Evolutionary conservation across 176 grass and related monocot species (phyloP).

Genomic region (Hyparrhenia diplandra): DNA sequence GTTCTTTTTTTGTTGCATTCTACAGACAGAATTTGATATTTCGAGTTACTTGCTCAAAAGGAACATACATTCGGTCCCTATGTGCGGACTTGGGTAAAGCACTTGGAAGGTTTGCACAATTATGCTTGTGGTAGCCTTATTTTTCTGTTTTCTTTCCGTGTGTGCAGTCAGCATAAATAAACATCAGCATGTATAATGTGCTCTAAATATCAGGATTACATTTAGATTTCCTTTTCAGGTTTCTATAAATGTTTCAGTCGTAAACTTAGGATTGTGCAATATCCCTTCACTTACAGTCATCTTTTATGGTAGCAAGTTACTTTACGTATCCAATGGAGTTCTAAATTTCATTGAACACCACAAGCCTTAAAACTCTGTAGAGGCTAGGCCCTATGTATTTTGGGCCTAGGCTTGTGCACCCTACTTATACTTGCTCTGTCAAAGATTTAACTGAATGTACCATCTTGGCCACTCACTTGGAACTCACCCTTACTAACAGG

Average conservation of each 20-base stretch:
- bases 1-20: not conserved
- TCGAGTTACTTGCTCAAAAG: slow-evolving; percentile 91
- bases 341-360: not conserved
- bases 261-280: not conserved
- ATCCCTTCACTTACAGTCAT: not conserved
- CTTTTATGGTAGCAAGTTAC: not conserved
- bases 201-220: not conserved
- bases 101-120: slow-evolving; percentile 60
- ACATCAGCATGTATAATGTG: not conserved
- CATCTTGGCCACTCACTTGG: not conserved
- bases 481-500: not conserved
- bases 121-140: slow-evolving; percentile 7
- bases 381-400: not conserved
- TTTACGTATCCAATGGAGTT: not conserved
- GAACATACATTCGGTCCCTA: slow-evolving; percentile 93
- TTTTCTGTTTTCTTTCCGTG: not conserved
- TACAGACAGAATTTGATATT: slow-evolving; percentile 97
- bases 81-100: slow-evolving; percentile 97
- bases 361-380: not conserved
- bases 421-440: not conserved
- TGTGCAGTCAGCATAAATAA: not conserved
- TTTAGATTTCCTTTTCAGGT: not conserved
- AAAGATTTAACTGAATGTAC: not conserved
- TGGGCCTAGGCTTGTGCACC: not conserved
- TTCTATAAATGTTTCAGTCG: slow-evolving; percentile 5